Conservation (phyloP, 2,329 filamentous ascomycete species). For the Periglandula ipomoeae region DNA sequence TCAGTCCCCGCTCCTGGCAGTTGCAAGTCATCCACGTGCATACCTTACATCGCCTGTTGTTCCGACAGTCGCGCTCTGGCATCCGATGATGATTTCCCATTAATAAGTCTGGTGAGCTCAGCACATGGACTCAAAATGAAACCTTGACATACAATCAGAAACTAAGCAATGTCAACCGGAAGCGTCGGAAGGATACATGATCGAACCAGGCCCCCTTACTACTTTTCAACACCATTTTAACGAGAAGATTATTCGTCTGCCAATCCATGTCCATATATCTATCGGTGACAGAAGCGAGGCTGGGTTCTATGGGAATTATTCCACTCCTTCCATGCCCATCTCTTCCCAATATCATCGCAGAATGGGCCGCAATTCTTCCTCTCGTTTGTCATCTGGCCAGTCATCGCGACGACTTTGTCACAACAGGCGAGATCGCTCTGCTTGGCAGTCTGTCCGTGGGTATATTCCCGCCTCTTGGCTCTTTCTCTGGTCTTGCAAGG, state of each 20-base stretch:
- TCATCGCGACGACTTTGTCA: background rate
- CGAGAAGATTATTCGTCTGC: background rate
- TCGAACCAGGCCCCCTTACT: background rate
- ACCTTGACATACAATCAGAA: background rate
- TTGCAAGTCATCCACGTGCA: background rate
- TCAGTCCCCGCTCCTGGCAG: background rate
- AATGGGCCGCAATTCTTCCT: conserved; percentile 1
- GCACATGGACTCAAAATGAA: background rate
- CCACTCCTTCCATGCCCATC: background rate
- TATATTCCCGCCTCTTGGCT: background rate
- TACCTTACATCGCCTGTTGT: background rate
- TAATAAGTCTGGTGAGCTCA: background rate
- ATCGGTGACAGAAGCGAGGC: background rate
- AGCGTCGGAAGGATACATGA: background rate
- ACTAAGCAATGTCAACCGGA: background rate
- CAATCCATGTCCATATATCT: background rate
- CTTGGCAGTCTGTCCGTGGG: background rate
- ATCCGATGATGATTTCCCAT: background rate
- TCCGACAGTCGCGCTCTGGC: background rate
- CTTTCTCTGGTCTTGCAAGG: background rate
- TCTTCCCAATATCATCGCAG: background rate
- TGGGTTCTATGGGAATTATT: background rate
- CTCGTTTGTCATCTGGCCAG: conserved; percentile 1
- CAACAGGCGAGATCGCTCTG: background rate
- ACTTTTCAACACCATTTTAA: background rate